These are phyloP conservation scores for Blastocladiella britannica DNA, from an alignment of 192 early-diverging fungal genomes.

Conservation along the genomic window DNA sequence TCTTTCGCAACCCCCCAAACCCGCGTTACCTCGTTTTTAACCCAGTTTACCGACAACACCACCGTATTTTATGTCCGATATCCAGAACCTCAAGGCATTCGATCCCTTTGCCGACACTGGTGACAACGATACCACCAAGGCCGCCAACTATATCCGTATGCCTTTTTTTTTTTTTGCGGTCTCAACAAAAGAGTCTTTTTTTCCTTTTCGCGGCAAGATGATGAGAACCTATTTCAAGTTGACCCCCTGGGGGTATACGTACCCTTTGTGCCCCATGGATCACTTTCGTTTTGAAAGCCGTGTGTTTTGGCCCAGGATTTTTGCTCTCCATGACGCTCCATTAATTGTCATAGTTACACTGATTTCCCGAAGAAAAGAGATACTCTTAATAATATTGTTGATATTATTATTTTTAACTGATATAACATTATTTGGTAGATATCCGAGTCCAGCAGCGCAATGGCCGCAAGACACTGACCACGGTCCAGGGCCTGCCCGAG, in stretches of 20 bases:
- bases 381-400: constrained; percentile 1
- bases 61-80: constrained; percentile 22
- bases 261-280: background rate
- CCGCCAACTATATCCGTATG: constrained; percentile 26
- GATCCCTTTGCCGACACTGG: constrained; percentile 26
- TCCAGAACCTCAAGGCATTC: constrained; percentile 21
- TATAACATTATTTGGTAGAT: constrained; percentile 32
- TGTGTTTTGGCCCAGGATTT: background rate
- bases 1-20: no score
- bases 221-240: constrained; percentile 8
- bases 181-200: no score
- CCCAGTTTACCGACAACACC: constrained; percentile 2
- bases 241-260: background rate
- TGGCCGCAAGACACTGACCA: constrained; percentile 90
- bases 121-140: constrained; percentile 15
- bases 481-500: constrained; percentile 71
- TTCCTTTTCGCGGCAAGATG: background rate
- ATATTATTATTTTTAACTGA: background rate
- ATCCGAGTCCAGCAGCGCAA: constrained; percentile 94
- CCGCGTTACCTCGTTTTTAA: constrained; percentile 6
- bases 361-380: constrained; percentile 5
- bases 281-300: background rate
- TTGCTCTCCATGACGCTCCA: no score
- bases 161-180: no score
- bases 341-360: constrained; percentile 39